phyloP scores from a whole-genome alignment of 2,329 filamentous ascomycete species.

The Trichoderma aggressivum region DNA sequence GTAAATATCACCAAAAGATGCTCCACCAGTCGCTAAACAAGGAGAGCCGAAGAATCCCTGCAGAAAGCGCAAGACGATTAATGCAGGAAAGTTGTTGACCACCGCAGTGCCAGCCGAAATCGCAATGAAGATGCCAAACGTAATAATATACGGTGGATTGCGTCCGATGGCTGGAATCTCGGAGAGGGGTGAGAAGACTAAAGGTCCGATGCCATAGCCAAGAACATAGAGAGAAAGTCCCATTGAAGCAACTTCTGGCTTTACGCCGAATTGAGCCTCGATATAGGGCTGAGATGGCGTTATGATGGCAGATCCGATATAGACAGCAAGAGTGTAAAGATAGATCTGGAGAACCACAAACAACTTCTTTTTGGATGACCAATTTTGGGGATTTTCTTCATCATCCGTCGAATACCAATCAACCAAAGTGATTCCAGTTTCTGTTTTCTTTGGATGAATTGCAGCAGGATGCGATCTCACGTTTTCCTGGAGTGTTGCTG shows the following conservation, averaged over 20 bases:
- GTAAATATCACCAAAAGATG: constrained; percentile 51
- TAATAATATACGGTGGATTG: constrained; percentile 9
- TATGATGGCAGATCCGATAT: constrained; percentile 10
- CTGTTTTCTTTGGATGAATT: neutral
- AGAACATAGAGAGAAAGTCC: constrained; percentile 8
- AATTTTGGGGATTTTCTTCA: constrained; percentile 18
- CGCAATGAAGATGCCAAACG: constrained; percentile 22
- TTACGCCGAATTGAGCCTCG: neutral
- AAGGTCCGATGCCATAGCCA: neutral
- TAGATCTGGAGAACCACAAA: constrained; percentile 11
- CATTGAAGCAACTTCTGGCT: constrained; percentile 5
- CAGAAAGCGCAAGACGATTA: neutral
- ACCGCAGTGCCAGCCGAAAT: neutral
- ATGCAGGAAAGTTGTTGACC: neutral
- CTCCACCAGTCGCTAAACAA: constrained; percentile 35
- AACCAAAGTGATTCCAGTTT: constrained; percentile 6
- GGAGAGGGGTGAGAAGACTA: neutral
- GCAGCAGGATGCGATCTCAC: neutral
- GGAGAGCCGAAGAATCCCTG: neutral
- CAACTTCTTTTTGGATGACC: constrained; percentile 5
- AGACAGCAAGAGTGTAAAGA: neutral
- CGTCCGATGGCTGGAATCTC: constrained; percentile 10
- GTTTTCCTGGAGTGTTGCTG: neutral
- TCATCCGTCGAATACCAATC: constrained; percentile 18
- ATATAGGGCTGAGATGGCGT: constrained; percentile 1